Percentiles rank a stretch among this genome's conserved stretches.
Conservation (phyloP, 2,329 filamentous ascomycete species). For the Scedosporium aurantiacum region DNA sequence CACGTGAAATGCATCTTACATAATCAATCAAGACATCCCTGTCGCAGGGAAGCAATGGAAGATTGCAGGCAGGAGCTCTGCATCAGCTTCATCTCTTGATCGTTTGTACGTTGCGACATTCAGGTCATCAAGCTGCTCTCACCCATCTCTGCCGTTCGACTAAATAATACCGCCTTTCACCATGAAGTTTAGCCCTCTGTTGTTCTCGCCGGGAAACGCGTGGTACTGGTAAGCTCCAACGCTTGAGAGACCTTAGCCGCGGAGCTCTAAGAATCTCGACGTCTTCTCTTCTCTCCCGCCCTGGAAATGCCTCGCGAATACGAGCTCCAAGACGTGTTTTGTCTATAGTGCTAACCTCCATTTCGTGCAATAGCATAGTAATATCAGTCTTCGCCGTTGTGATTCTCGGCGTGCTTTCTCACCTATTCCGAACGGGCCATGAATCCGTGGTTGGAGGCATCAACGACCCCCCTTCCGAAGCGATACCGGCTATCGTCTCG, state of each 20-base stretch:
- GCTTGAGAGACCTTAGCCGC: too few species aligned
- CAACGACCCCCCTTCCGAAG: slow-evolving; percentile 54
- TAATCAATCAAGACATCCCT: neutral
- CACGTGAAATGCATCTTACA: neutral
- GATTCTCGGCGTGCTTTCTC: slow-evolving; percentile 51
- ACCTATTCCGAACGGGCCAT: slow-evolving; percentile 68
- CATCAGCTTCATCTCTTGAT: neutral
- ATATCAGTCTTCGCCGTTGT: slow-evolving; percentile 54
- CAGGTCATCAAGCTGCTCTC: neutral
- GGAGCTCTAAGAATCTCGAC: too few species aligned
- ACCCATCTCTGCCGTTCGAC: neutral
- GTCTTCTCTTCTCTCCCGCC: neutral
- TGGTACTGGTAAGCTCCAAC: neutral
- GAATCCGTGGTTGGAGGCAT: slow-evolving; percentile 72
- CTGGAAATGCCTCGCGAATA: neutral
- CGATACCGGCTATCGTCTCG: slow-evolving; percentile 67
- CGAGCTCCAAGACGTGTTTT: too few species aligned
- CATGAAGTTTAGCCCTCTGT: slow-evolving; percentile 3
- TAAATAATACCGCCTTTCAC: neutral
- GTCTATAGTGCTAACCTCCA: too few species aligned
- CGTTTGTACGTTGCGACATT: neutral
- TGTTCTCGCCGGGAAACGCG: slow-evolving; percentile 1
- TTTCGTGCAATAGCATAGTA: slow-evolving; percentile 51
- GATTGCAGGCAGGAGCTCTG: neutral
- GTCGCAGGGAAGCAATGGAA: neutral